These are phyloP conservation scores for Erysiphe pulchra DNA, from an alignment of 2,329 filamentous ascomycete species.

Conservation along the genomic window DNA sequence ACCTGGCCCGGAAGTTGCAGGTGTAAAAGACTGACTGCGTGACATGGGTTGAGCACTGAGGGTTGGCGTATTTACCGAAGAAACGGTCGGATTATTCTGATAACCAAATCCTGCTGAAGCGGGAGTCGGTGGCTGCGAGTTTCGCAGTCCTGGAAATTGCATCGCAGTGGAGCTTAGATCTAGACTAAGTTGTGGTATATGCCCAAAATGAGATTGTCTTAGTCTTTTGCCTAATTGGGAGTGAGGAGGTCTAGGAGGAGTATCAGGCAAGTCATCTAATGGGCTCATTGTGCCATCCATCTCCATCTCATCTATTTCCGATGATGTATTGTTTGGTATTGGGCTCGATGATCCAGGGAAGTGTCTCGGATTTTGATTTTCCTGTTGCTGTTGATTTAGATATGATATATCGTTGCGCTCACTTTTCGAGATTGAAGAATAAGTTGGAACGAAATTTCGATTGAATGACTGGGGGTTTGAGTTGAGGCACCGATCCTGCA, in stretches of 20 bases:
- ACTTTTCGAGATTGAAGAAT: no score
- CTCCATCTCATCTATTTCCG: slow-evolving; percentile 48
- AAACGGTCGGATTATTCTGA: slow-evolving; percentile 86
- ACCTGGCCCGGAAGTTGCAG: slow-evolving; percentile 41
- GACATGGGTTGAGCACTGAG: slow-evolving; percentile 47
- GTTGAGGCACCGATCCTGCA: no score
- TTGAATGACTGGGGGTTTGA: no score
- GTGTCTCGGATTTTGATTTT: no score
- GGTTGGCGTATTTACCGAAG: slow-evolving; percentile 87
- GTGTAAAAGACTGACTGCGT: slow-evolving; percentile 21
- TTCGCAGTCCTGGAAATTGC: slow-evolving; percentile 55
- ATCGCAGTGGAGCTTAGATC: slow-evolving; percentile 49
- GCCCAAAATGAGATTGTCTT: slow-evolving; percentile 37
- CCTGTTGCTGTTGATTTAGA: no score
- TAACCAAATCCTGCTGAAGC: slow-evolving; percentile 52
- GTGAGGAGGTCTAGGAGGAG: slow-evolving; percentile 10
- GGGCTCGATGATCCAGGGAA: slow-evolving; percentile 6
- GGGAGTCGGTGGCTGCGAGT: slow-evolving; percentile 68
- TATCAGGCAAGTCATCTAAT: slow-evolving; percentile 34
- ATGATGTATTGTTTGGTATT: slow-evolving; percentile 9
- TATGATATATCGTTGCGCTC: no score
- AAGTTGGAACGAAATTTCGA: no score
- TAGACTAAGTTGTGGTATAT: slow-evolving; percentile 41
- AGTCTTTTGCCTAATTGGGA: slow-evolving; percentile 43
- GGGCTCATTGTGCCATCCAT: slow-evolving; percentile 61